Percentiles rank a stretch among this genome's conserved stretches.
Conservation (phyloP, 768 basidiomycete genomes). For the Pisolithus albus region DNA sequence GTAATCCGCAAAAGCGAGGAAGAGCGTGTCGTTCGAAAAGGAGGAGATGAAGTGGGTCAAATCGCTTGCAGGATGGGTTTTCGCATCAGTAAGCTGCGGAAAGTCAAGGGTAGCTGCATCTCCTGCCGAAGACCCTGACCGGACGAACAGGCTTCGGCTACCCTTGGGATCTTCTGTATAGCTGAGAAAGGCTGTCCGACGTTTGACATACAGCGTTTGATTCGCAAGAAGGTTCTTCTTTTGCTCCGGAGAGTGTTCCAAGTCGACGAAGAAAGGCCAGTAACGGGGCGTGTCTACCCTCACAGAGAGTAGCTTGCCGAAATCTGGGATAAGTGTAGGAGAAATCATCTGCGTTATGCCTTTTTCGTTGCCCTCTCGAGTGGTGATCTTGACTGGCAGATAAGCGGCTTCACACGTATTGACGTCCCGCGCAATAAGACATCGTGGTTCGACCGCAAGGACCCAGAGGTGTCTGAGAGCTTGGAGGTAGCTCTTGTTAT, state of each 20-base stretch:
- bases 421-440: conserved; percentile 86
- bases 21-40: conserved; percentile 74
- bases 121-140: conserved; percentile 78
- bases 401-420: conserved; percentile 89
- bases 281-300: conserved; percentile 91
- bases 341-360: conserved; percentile 80
- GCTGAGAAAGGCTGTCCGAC: conserved; percentile 85
- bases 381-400: conserved; percentile 82
- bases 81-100: conserved; percentile 62
- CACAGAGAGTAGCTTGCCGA: conserved; percentile 75
- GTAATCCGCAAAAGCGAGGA: conserved; percentile 76
- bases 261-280: conserved; percentile 87
- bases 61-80: conserved; percentile 63
- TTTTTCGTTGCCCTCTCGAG: conserved; percentile 55
- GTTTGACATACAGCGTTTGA: conserved; percentile 88
- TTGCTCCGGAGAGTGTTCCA: conserved; percentile 59
- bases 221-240: conserved; percentile 61
- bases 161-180: conserved; percentile 94
- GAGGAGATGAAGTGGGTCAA: conserved; percentile 82
- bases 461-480: conserved; percentile 95
- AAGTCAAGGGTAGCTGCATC: conserved; percentile 84
- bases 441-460: conserved; percentile 89
- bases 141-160: conserved; percentile 84
- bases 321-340: conserved; percentile 87
- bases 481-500: conserved; percentile 88